Base-by-base conservation (phyloP, 345 rosid genomes). In the Populus euphratica region DNA sequence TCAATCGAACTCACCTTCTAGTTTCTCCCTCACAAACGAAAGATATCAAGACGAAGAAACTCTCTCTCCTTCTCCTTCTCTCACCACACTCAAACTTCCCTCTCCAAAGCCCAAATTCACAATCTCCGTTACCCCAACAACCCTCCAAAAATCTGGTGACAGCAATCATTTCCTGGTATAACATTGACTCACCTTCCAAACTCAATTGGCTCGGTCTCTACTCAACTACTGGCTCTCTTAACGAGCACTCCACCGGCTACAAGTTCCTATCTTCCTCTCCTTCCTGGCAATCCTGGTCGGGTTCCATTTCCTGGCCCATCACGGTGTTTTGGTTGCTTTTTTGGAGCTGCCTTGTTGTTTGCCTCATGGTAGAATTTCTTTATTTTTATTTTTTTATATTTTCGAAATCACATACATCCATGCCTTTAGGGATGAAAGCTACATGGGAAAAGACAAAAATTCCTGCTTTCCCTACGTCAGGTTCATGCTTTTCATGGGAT, bases 131-230 rank as follows among this genome's bases (percentile, higher is more conserved):
- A 70, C 87, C 63, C 94, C 97, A 0, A 87, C 78, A 74, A 68
- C 78, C 68, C 81, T 94, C 14, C 74, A 81, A 35, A 89, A 83
- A 70, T 87, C 97, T 14, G 94, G 96, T 76, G 94, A 91, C 76
- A 6, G 85, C 92, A 70, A 75, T 70, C 18, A 83, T 94, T 83
- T 70, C 79, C 80, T 95, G 99, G 99, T 85, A 91, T 64, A 89
- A 88, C 47, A 77, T 93, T 56, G 85, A 85, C 10, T 87, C 95
- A 8, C 98, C 99, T 12, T 90, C 99, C 69, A 81, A 82, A 12
- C 95, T 90, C 67, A 98, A 93, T 54, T 94, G 97, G 97, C 82
- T 94, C 50, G 99, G 97, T 68, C 83, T 94, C 89, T 94, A 91
- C 87, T 87, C 98, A 0, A 96, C 98, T 0, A 93, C 99, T 5